A percentile compares a stretch with the other conserved stretches of the same genome.
phyloP scores from a whole-genome alignment of 169 alveolate genomes.

The Plasmodium coatneyi region DNA sequence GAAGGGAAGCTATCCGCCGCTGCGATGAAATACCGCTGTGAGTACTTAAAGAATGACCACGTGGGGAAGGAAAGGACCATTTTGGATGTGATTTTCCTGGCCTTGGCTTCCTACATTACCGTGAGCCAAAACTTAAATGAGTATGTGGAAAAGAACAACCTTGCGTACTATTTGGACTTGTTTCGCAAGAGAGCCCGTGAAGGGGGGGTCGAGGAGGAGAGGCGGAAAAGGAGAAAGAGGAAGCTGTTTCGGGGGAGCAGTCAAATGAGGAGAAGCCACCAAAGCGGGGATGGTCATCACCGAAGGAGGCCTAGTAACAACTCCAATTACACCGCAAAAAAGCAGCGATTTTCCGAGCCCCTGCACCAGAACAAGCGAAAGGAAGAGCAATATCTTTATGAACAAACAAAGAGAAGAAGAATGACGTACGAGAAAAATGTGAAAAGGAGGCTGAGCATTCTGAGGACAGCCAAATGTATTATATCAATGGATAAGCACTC shows the following conservation, averaged over 20 bases:
- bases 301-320: background rate
- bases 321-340: background rate
- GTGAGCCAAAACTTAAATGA: conserved; percentile 45
- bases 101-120: conserved; percentile 60
- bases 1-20: background rate
- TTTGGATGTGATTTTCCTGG: conserved; percentile 51
- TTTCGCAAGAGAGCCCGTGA: conserved; percentile 6
- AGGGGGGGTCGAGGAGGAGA: background rate
- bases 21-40: conserved; percentile 4
- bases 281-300: background rate
- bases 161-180: conserved; percentile 15
- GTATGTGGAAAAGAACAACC: conserved; percentile 26
- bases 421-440: conserved; percentile 39
- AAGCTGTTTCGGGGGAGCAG: background rate
- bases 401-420: background rate
- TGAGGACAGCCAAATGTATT: conserved; percentile 48
- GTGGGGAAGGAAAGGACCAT: conserved; percentile 61
- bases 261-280: background rate
- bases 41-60: conserved; percentile 44
- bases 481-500: background rate
- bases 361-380: background rate
- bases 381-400: background rate
- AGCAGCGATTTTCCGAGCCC: conserved; percentile 30
- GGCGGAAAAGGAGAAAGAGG: background rate
- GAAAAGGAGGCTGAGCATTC: conserved; percentile 31